A percentile compares a stretch with the other conserved stretches of the same genome.
phyloP scores from a whole-genome alignment of 2,329 filamentous ascomycete species.

The Gremmenia infestans region DNA sequence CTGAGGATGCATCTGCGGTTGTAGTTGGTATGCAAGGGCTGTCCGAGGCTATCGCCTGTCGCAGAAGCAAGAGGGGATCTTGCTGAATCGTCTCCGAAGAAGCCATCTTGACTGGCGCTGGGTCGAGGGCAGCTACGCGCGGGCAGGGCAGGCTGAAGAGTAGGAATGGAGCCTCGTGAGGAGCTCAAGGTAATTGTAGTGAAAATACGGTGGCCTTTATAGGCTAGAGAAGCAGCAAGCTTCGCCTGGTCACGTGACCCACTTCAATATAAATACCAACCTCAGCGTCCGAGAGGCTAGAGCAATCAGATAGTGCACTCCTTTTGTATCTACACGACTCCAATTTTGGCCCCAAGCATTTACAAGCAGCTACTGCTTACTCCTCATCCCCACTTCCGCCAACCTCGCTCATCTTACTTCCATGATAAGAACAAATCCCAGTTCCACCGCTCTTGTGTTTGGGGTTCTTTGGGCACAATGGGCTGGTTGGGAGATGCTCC shows the following conservation, averaged over 20 bases:
- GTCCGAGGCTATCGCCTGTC: constrained; percentile 71
- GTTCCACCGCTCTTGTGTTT: constrained; percentile 35
- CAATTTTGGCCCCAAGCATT: not conserved
- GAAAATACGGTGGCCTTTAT: no score
- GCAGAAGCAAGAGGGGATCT: constrained; percentile 79
- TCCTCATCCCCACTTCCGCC: constrained; percentile 32
- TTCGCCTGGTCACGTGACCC: no score
- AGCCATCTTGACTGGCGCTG: constrained; percentile 44
- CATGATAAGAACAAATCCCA: constrained; percentile 40
- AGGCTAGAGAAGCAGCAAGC: no score
- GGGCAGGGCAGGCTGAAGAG: not conserved
- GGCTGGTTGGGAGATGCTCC: constrained; percentile 40
- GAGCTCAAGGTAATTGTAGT: no score
- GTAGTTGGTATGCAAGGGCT: constrained; percentile 69
- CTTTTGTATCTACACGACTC: not conserved
- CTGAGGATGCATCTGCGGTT: constrained; percentile 57
- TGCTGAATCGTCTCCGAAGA: constrained; percentile 46
- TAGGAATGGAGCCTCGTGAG: not conserved
- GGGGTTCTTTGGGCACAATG: constrained; percentile 38
- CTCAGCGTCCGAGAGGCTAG: no score
- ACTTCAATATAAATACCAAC: no score
- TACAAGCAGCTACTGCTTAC: not conserved
- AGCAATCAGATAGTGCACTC: no score
- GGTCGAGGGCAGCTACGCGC: not conserved
- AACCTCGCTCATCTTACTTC: constrained; percentile 20